Base-by-base conservation (phyloP, 208 protist species). In the Jaenimonas drosophilae region DNA sequence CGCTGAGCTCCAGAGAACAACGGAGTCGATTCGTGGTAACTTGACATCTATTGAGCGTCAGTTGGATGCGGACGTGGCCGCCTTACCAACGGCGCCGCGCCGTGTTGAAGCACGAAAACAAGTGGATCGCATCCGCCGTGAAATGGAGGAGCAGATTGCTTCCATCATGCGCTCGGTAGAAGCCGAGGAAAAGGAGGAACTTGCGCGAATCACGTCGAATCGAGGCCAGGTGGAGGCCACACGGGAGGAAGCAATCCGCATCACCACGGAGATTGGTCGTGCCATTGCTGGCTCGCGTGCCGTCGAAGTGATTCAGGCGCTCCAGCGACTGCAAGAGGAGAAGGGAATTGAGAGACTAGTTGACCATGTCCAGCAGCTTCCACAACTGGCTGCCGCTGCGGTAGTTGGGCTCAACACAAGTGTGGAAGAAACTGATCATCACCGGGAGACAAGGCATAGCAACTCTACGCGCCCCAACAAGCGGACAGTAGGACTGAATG, bases 301-400 rank as follows among this genome's bases (percentile, higher is more conserved):
- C 19, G 29, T 66, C 1, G 50, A 56, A 16, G 47, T 76, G 17
- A 49, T 88, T 14, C 44, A 54, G 16, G 63, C 74, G 31, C 55
- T 84, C 54, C 70, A 76, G 56, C 68, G 57, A 41, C 34, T 79
- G 17, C 64, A 72, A 44, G 64, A 76, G 36, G 70, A 76, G 37
- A 51, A 64, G 1, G 59, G 67, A 49, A 42, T 81, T 17, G 64
- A 80, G 36, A 41, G 70, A 29, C 55, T 88, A 17, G 52, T 67
- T 42, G 54, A 48, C 11, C 64, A 73, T 19, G 59, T 49, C 1
- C 66, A 52, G 56, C 26, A 54, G 46, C 52, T 64, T 2, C 52
- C 71, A n/a, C n/a, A n/a, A n/a, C n/a, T n/a, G n/a, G n/a, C n/a
- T n/a, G n/a, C n/a, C n/a, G n/a, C n/a, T n/a, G n/a, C n/a, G n/a